Percentiles rank a stretch among this genome's conserved stretches.
These are phyloP conservation scores for Phylloporus arenicola DNA, from an alignment of 768 basidiomycete genomes.

Conservation along the genomic window DNA sequence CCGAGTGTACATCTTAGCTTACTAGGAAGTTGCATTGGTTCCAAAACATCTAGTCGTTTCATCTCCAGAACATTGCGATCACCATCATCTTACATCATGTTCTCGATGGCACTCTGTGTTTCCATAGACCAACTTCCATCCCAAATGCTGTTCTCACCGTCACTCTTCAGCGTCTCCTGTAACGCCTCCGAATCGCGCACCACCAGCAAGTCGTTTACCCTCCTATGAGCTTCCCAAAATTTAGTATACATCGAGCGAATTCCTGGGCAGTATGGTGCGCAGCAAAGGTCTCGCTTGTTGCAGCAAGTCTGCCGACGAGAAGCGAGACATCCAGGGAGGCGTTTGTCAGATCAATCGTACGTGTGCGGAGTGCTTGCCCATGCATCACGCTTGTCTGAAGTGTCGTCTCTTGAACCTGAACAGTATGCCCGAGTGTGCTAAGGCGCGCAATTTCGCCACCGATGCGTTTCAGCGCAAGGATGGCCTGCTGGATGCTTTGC, in stretches of 20 bases:
- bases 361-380: conserved; percentile 10
- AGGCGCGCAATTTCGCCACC: conserved; percentile 2
- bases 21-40: too few relatives aligned
- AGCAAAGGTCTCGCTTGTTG: conserved; percentile 11
- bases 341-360: conserved; percentile 13
- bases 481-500: conserved; percentile 8
- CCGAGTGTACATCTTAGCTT: too few relatives aligned
- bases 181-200: conserved; percentile 2
- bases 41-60: too few relatives aligned
- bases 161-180: conserved; percentile 7
- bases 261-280: conserved; percentile 9
- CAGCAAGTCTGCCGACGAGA: conserved; percentile 10
- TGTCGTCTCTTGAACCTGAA: conserved; percentile 1
- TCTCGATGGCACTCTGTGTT: neutral
- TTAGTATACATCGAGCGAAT: conserved; percentile 6
- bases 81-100: conserved; percentile 6
- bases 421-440: neutral
- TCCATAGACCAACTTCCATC: neutral
- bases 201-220: conserved; percentile 1
- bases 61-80: too few relatives aligned
- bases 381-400: conserved; percentile 6
- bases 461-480: conserved; percentile 2
- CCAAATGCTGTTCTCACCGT: neutral
- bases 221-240: conserved; percentile 9
- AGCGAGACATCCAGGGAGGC: conserved; percentile 14